Conservation (phyloP, 345 rosid genomes). For the Moringa oleifera region DNA sequence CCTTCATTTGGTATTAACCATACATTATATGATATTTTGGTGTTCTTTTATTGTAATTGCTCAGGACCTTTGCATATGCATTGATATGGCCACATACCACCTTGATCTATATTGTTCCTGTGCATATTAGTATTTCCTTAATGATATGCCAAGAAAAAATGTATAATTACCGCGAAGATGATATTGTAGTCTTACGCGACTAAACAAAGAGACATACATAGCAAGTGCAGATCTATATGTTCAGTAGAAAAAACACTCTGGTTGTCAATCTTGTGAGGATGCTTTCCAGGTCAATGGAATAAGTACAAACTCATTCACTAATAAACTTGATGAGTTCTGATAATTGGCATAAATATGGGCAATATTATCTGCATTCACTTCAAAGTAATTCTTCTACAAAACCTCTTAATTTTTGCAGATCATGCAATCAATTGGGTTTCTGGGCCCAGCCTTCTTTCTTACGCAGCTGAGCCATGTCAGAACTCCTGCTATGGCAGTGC, state of each 20-base stretch:
- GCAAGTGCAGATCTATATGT: not conserved
- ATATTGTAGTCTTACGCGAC: too few relatives aligned
- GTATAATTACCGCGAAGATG: too few relatives aligned
- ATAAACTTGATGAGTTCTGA: not conserved
- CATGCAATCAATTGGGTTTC: conserved; percentile 95
- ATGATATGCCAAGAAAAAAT: not conserved
- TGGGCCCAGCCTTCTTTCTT: conserved; percentile 94
- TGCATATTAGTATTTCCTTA: not conserved
- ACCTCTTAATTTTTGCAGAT: conserved; percentile 51
- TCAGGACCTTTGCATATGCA: too few relatives aligned
- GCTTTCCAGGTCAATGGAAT: not conserved
- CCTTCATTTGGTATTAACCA: not conserved
- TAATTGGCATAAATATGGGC: not conserved
- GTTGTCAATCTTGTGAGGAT: not conserved
- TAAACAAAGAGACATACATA: too few relatives aligned
- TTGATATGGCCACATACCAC: too few relatives aligned
- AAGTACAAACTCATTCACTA: not conserved
- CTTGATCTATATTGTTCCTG: not conserved
- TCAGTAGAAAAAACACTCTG: not conserved
- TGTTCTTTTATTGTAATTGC: too few relatives aligned
- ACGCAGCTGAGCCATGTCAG: conserved; percentile 75
- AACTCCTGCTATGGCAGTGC: conserved; percentile 92
- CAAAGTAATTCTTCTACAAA: conserved; percentile 13
- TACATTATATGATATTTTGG: not conserved
- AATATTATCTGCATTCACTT: not conserved